Evolutionary conservation across 2,329 filamentous ascomycete species (phyloP), one percentile per base, ranked within the genome.

Genomic region (Botrytis tulipae): DNA sequence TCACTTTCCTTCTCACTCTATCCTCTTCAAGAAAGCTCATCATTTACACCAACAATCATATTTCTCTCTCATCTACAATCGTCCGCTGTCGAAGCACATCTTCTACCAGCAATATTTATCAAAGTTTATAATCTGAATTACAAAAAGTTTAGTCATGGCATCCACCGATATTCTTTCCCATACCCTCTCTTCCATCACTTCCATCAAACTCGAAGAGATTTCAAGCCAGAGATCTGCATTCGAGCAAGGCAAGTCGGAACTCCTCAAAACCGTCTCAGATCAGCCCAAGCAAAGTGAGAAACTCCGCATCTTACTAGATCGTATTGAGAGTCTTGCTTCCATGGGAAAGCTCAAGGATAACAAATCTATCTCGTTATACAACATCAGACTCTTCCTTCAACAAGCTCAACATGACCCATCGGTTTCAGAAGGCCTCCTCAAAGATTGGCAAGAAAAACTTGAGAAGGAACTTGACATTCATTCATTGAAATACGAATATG

Each of bases 191-290:
- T 85, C 85, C 54, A 86, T 88, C 77, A 89, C 86, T n/a, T 80
- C 82, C 40, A 86, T 85, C 75, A 90, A 89, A 77, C 85, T 89
- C 73, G 81, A 83, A 25, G 86, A 90, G 77, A 83, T 90, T 12
- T 82, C 84, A 29, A 86, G 85, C 73, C 84, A 88, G 74, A 85
- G 85, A 54, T 79, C 80, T 0, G 80, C 83, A 3, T 89, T 87
- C 76, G 83, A 86, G 72, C 78, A 79, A 54, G 83, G 82, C 54
- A 87, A 88, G 76, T 75, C 79, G 2, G 77, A 82, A 4, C 82
- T 87, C 14, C 76, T 85, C 29, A 76, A 80, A n/a, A 79, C 80
- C 22, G 78, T 79, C 37, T 74, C 76, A 4, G 72, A 73, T 29
- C 78, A 81, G 68, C 68, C 72, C 5, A 76, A 83, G 67, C 78